These are phyloP conservation scores for Penicillium sp. DNA, from an alignment of 2,329 filamentous ascomycete species.

Conservation along the genomic window DNA sequence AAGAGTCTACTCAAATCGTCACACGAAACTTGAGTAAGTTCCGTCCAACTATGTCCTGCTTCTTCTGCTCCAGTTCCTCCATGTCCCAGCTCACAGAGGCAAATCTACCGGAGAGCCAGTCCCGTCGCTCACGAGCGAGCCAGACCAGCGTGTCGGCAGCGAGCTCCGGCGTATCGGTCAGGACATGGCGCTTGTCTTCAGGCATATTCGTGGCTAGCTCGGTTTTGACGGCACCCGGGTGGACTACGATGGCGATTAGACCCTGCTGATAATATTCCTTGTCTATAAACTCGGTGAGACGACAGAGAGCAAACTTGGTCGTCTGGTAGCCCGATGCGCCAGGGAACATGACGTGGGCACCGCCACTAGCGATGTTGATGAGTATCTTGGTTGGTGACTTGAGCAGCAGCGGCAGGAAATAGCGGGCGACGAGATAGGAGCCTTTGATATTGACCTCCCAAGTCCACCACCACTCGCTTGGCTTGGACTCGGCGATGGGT, in stretches of 20 bases:
- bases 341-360: constrained; percentile 28
- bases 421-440: constrained; percentile 40
- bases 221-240: constrained; percentile 41
- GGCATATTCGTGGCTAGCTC: constrained; percentile 33
- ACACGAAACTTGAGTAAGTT: constrained; percentile 17
- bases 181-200: constrained; percentile 18
- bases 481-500: constrained; percentile 29
- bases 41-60: constrained; percentile 35
- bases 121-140: constrained; percentile 38
- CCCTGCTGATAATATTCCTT: constrained; percentile 45
- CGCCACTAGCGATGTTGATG: constrained; percentile 46
- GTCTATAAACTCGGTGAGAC: constrained; percentile 47
- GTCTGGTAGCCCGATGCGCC: constrained; percentile 45
- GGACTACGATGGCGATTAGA: constrained; percentile 38
- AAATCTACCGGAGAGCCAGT: constrained; percentile 47
- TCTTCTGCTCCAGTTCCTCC: constrained; percentile 39
- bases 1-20: neutral
- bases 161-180: constrained; percentile 39
- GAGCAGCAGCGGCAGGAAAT: constrained; percentile 42
- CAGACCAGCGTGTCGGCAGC: constrained; percentile 44
- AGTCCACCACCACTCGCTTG: constrained; percentile 36
- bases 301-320: constrained; percentile 48
- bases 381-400: constrained; percentile 34
- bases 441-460: constrained; percentile 48
- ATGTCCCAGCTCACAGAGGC: constrained; percentile 48